Evolutionary conservation across 352 stramenopile species (phyloP).

Genomic region (Pythium sukuiense): DNA sequence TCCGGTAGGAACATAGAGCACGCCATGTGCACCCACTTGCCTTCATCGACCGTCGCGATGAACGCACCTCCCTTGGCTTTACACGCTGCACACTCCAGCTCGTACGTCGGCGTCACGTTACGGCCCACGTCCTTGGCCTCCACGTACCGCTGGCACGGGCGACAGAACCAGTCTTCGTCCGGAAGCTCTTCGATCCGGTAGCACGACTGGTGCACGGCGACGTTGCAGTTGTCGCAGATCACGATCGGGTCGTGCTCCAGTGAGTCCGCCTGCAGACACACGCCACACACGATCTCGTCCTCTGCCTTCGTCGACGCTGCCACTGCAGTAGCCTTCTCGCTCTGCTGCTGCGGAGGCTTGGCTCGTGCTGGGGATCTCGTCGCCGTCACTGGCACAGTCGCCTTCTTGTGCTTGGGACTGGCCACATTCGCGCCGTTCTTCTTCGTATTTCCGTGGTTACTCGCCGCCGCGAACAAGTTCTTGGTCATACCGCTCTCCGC

Average conservation of each 20-base stretch:
- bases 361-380: neutral
- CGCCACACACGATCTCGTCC: slow-evolving; percentile 58
- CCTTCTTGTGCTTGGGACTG: neutral
- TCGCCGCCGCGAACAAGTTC: slow-evolving; percentile 30
- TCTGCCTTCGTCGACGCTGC: slow-evolving; percentile 22
- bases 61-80: slow-evolving; percentile 55
- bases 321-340: neutral
- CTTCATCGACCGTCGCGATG: slow-evolving; percentile 36
- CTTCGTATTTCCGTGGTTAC: slow-evolving; percentile 12
- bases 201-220: slow-evolving; percentile 79
- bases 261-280: slow-evolving; percentile 69
- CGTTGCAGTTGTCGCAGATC: slow-evolving; percentile 73
- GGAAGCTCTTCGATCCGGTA: slow-evolving; percentile 69
- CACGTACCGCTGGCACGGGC: slow-evolving; percentile 58
- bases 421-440: neutral
- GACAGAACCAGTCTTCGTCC: slow-evolving; percentile 77
- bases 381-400: neutral
- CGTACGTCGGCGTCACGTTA: slow-evolving; percentile 52
- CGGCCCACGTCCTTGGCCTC: slow-evolving; percentile 40
- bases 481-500: slow-evolving; percentile 28
- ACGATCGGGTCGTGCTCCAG: slow-evolving; percentile 74
- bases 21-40: slow-evolving; percentile 71
- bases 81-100: slow-evolving; percentile 57
- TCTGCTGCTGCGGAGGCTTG: neutral
- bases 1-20: slow-evolving; percentile 84